Percentiles rank a stretch among this genome's conserved stretches.
These are phyloP conservation scores for Ophiostoma ulmi DNA, from an alignment of 2,329 filamentous ascomycete genomes.

Conservation along the genomic window DNA sequence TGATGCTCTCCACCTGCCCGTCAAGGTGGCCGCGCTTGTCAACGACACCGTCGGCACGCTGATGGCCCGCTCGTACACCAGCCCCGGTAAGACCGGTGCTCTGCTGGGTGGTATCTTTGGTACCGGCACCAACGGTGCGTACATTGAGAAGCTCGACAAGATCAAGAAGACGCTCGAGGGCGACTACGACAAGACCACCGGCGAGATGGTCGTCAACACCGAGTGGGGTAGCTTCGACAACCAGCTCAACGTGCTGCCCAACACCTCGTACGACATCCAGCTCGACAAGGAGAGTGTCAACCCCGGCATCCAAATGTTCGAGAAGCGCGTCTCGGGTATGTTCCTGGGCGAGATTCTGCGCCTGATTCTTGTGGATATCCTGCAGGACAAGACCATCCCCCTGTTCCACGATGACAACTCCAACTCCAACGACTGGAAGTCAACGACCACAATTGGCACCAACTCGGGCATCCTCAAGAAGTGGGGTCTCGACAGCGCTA, in stretches of 20 bases:
- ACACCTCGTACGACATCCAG: slow-evolving; percentile 73
- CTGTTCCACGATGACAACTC: slow-evolving; percentile 75
- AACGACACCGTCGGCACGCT: slow-evolving; percentile 97
- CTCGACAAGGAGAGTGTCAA: slow-evolving; percentile 80
- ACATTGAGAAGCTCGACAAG: slow-evolving; percentile 84
- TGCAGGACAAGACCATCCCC: slow-evolving; percentile 59
- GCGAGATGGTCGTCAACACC: slow-evolving; percentile 95
- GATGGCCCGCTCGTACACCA: slow-evolving; percentile 95
- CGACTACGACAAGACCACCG: slow-evolving; percentile 71
- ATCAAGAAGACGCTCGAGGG: slow-evolving; percentile 71
- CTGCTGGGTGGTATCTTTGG: slow-evolving; percentile 96
- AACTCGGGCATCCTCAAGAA: slow-evolving; percentile 65
- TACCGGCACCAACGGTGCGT: slow-evolving; percentile 95
- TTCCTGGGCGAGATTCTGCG: slow-evolving; percentile 93
- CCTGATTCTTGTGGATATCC: slow-evolving; percentile 65
- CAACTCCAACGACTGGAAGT: slow-evolving; percentile 61
- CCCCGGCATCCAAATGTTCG: slow-evolving; percentile 95
- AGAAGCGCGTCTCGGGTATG: slow-evolving; percentile 98
- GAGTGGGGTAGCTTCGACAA: slow-evolving; percentile 99
- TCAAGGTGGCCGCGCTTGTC: slow-evolving; percentile 90
- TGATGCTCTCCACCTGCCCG: slow-evolving; percentile 76
- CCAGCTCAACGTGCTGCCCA: slow-evolving; percentile 78
- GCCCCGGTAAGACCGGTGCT: slow-evolving; percentile 77
- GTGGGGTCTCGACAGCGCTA: slow-evolving; percentile 87
- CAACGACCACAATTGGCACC: slow-evolving; percentile 63